A percentile compares a stretch with the other conserved stretches of the same genome.
Evolutionary conservation across 352 stramenopile species (phyloP).

Genomic region (Pythium vanterpoolii): DNA sequence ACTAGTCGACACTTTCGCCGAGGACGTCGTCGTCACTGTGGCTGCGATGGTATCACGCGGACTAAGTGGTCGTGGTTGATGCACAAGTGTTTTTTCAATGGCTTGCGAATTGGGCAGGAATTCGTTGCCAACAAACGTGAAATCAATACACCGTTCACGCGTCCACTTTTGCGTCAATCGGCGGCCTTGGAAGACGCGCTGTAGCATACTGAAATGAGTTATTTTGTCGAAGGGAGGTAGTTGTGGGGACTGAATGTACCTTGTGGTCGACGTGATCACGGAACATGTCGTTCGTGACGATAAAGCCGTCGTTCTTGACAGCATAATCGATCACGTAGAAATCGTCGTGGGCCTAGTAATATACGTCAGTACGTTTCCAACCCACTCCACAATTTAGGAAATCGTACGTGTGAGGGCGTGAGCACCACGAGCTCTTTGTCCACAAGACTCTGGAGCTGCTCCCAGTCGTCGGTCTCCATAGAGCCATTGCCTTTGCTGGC

Average conservation of each 20-base stretch:
- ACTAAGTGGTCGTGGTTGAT: conserved; percentile 20
- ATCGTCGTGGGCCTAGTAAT: conserved; percentile 74
- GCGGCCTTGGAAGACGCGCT: conserved; percentile 69
- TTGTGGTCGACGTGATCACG: conserved; percentile 84
- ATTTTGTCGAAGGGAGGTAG: background rate
- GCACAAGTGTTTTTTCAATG: conserved; percentile 62
- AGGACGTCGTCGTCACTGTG: background rate
- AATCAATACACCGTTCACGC: conserved; percentile 74
- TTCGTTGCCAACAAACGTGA: conserved; percentile 87
- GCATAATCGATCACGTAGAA: conserved; percentile 92
- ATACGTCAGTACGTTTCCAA: background rate
- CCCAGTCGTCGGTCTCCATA: conserved; percentile 48
- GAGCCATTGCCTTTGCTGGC: conserved; percentile 32
- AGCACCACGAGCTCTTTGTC: conserved; percentile 65
- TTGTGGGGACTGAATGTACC: conserved; percentile 19
- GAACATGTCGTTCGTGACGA: conserved; percentile 93
- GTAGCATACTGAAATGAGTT: background rate
- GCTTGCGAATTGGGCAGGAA: conserved; percentile 88
- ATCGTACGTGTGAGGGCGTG: conserved; percentile 60
- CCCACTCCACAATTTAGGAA: background rate
- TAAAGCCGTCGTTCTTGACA: conserved; percentile 82
- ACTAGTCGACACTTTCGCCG: background rate
- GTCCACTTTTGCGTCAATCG: conserved; percentile 60
- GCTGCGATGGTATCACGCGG: conserved; percentile 6
- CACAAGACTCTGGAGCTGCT: conserved; percentile 49